Conservation (phyloP, 2,329 filamentous ascomycete species). For the Aspergillus sp. region DNA sequence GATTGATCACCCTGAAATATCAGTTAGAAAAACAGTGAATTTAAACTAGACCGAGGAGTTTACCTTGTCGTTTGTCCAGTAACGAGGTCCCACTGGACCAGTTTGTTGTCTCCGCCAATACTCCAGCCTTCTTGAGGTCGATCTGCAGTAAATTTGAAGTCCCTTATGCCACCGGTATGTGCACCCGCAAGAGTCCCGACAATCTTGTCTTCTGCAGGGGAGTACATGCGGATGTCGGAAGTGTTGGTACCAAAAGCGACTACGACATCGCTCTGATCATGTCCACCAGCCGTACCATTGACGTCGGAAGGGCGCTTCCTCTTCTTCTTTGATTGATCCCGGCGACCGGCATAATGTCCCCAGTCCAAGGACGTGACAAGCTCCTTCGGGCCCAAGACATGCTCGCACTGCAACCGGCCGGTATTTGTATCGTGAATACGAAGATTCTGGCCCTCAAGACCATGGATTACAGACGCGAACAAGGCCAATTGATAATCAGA, state of each 20-base stretch:
- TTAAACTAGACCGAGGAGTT: slow-evolving; percentile 5
- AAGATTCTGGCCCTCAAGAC: slow-evolving; percentile 53
- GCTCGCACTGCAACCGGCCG: slow-evolving; percentile 51
- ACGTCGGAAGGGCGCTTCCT: slow-evolving; percentile 48
- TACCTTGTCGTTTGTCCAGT: slow-evolving; percentile 47
- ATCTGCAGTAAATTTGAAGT: slow-evolving; percentile 51
- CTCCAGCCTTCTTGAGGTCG: slow-evolving; percentile 51
- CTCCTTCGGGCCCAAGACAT: slow-evolving; percentile 48
- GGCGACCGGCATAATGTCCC: slow-evolving; percentile 44
- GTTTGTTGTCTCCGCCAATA: slow-evolving; percentile 53
- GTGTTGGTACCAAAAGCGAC: slow-evolving; percentile 51
- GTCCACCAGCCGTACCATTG: slow-evolving; percentile 37
- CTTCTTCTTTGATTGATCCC: slow-evolving; percentile 50
- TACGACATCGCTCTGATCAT: slow-evolving; percentile 44
- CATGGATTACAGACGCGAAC: slow-evolving; percentile 55
- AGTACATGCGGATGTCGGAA: slow-evolving; percentile 52
- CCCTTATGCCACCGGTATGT: slow-evolving; percentile 50
- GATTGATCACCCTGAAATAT: slow-evolving; percentile 40
- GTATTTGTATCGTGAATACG: slow-evolving; percentile 54
- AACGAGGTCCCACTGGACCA: slow-evolving; percentile 53
- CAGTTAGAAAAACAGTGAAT: slow-evolving; percentile 16
- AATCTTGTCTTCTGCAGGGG: slow-evolving; percentile 48
- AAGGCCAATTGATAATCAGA: slow-evolving; percentile 52
- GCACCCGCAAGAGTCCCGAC: slow-evolving; percentile 45
- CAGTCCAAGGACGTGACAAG: slow-evolving; percentile 52